phyloP scores from a whole-genome alignment of 768 basidiomycete genomes.

The Lentinula raphanica region DNA sequence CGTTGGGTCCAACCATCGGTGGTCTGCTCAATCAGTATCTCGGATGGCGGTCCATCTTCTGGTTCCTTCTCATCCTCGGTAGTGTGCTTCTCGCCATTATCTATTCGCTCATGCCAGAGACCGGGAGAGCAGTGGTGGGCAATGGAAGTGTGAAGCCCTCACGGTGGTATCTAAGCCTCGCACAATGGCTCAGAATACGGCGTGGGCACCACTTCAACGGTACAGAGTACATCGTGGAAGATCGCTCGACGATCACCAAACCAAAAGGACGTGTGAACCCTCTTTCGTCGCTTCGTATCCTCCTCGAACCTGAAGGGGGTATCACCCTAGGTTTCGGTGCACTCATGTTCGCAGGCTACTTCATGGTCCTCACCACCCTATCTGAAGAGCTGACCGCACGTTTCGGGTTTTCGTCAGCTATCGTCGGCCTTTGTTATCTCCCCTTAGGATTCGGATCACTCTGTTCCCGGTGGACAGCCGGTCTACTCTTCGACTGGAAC shows the following conservation, averaged over 20 bases:
- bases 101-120: neutral
- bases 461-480: neutral
- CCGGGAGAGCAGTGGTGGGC: neutral
- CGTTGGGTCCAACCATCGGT: neutral
- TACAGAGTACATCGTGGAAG: neutral
- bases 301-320: neutral
- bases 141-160: neutral
- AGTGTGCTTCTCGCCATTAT: neutral
- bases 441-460: neutral
- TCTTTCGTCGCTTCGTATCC: neutral
- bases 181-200: neutral
- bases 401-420: neutral
- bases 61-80: neutral
- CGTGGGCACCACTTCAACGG: neutral
- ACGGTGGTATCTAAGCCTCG: neutral
- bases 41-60: neutral
- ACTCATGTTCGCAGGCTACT: neutral
- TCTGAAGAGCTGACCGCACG: neutral
- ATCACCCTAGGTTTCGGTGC: neutral
- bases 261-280: neutral
- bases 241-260: neutral
- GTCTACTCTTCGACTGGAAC: neutral
- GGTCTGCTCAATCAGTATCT: neutral
- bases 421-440: neutral
- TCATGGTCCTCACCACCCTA: neutral